A percentile compares a stretch with the other conserved stretches of the same genome.
phyloP scores from a whole-genome alignment of 768 basidiomycete species.

The Amanita polypyramis region DNA sequence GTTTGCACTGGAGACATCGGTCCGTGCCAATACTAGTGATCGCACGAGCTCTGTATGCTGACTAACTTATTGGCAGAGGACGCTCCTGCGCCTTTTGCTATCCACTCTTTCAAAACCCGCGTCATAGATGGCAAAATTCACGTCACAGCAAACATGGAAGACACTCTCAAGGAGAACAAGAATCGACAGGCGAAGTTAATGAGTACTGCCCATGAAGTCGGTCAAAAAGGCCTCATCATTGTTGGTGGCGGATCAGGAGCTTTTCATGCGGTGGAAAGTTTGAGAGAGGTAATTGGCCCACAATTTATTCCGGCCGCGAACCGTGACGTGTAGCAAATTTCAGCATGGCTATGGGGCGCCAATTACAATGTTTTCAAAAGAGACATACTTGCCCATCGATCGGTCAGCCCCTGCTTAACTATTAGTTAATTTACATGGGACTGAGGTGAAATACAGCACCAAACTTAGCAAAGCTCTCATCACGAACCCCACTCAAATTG shows the following conservation, averaged over 20 bases:
- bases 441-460: conserved; percentile 39
- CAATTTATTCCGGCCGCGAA: background rate
- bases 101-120: conserved; percentile 69
- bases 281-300: conserved; percentile 51
- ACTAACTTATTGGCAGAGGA: conserved; percentile 47
- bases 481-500: conserved; percentile 68
- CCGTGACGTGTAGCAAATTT: background rate
- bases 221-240: conserved; percentile 64
- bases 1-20: conserved; percentile 77
- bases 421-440: background rate
- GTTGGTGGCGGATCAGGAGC: conserved; percentile 81
- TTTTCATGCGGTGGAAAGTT: conserved; percentile 67
- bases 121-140: conserved; percentile 64
- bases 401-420: conserved; percentile 30
- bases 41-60: background rate
- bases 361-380: conserved; percentile 74
- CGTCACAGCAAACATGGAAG: conserved; percentile 58
- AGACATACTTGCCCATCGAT: conserved; percentile 76
- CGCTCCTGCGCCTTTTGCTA: conserved; percentile 70
- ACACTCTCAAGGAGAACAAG: conserved; percentile 58
- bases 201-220: conserved; percentile 32
- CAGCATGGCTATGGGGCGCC: conserved; percentile 71
- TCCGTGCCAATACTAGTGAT: conserved; percentile 18
- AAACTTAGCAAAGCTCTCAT: conserved; percentile 83
- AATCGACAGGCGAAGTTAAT: conserved; percentile 49